Conservation (phyloP, 306 rosid species). For the Fagus crenata region DNA sequence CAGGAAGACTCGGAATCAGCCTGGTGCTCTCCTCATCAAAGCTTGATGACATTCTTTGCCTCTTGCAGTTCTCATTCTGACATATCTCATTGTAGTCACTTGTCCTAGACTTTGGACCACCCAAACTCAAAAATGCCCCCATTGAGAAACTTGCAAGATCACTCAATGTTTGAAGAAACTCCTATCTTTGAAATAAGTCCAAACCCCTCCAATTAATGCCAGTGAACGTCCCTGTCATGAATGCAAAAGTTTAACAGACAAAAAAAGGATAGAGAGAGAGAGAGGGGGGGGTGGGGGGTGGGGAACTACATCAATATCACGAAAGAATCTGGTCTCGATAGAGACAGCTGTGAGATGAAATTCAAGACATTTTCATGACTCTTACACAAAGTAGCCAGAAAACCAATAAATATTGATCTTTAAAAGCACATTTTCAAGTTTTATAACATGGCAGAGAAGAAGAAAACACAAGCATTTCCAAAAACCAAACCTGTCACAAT, state of each 20-base stretch:
- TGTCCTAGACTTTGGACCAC: conserved; percentile 32
- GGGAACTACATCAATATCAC: neutral
- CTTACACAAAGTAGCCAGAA: neutral
- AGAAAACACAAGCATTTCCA: neutral
- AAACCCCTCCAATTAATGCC: neutral
- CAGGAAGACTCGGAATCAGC: conserved; percentile 82
- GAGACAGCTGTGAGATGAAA: conserved; percentile 8
- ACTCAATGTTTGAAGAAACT: conserved; percentile 31
- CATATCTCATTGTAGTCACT: conserved; percentile 41
- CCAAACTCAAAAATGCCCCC: conserved; percentile 74
- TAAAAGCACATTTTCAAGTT: neutral
- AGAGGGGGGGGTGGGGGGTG: neutral
- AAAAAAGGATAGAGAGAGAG: neutral
- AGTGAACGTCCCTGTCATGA: conserved; percentile 7
- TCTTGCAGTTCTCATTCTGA: conserved; percentile 57
- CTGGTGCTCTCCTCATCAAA: conserved; percentile 61
- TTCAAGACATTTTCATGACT: neutral
- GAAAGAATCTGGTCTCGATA: neutral
- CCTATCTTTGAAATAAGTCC: conserved; percentile 18
- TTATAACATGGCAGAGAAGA: neutral
- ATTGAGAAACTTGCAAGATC: conserved; percentile 39
- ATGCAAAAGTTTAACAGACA: conserved; percentile 20
- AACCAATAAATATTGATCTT: neutral
- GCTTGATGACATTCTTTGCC: conserved; percentile 62
- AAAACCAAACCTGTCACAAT: neutral